A percentile compares a stretch with the other conserved stretches of the same genome.
Evolutionary conservation across 2,329 filamentous ascomycete genomes (phyloP).

Genomic region (Shiraia sp.): DNA sequence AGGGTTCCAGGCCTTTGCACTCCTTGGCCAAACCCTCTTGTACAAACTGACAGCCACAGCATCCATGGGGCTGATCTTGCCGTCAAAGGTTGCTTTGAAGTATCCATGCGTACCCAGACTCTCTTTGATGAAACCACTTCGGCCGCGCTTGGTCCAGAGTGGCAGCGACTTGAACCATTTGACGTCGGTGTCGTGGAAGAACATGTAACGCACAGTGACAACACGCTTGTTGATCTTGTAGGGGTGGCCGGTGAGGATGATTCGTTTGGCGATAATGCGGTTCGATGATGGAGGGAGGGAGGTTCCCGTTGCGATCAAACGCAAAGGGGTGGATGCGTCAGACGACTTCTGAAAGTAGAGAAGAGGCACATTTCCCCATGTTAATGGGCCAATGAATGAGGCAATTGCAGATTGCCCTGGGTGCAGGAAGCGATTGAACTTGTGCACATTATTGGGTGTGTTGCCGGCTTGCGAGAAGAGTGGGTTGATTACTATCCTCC

Average conservation of each 20-base stretch:
- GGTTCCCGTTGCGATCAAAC: conserved; percentile 85
- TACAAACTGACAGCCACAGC: conserved; percentile 79
- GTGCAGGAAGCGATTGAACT: conserved; percentile 90
- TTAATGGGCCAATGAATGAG: conserved; percentile 85
- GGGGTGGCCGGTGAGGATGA: conserved; percentile 92
- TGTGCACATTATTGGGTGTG: conserved; percentile 96
- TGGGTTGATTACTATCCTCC: conserved; percentile 85
- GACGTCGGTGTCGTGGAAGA: conserved; percentile 95
- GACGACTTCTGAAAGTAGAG: conserved; percentile 77
- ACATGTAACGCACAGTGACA: conserved; percentile 98
- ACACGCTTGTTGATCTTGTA: conserved; percentile 99
- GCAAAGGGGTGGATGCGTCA: conserved; percentile 51
- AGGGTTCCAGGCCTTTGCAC: conserved; percentile 55
- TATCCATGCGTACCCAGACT: conserved; percentile 96
- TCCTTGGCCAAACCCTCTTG: conserved; percentile 66
- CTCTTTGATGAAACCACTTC: conserved; percentile 92
- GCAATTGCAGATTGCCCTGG: conserved; percentile 88
- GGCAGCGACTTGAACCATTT: conserved; percentile 97
- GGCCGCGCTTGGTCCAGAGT: conserved; percentile 87
- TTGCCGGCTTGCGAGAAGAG: conserved; percentile 87
- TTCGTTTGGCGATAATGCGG: conserved; percentile 88
- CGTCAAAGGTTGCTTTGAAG: conserved; percentile 98
- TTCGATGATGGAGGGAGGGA: conserved; percentile 73
- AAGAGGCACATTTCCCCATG: conserved; percentile 88
- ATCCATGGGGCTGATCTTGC: conserved; percentile 93